Base-by-base conservation (phyloP, 306 rosid genomes). In the Cicer yamashitae region DNA sequence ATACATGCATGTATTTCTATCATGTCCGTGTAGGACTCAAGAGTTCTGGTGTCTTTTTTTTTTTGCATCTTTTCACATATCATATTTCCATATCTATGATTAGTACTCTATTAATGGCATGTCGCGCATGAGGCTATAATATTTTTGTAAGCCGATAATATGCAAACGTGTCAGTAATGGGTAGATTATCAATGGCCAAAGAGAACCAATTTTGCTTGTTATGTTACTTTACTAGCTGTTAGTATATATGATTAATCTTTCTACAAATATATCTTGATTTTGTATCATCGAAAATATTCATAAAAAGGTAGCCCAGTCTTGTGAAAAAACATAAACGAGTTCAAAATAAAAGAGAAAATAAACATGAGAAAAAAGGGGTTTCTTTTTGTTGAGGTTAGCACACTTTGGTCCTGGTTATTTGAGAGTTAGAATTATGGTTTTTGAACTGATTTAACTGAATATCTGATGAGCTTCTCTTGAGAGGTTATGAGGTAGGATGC, bases 361-460 rank as follows among this genome's bases (percentile, higher is more conserved):
- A 22, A 25, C 41, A 58, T 40, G 12, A 58, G 40, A 25, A 25
- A 58, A 10, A 58, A 58, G 41, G 6, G 39, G 40, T 22, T 25
- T 58, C 6, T 22, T 22, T 18, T 18, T 50, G 37, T 30, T 50
- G 8, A n/a, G 56, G 56, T 6, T 50, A n/a, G 9, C n/a, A 6
- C 56, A 13, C 46, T 43, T 43, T 30, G 37, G 37, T 30, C 37
- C 37, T 30, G 37, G 3, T 30, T 45, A 45, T 11, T 50, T 50
- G 54, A 6, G 54, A 17, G 25, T 54, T 54, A 18, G 11, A 54
- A 54, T 18, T 54, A 7, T 7, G 34, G 57, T 50, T 60, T 60
- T 30, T 25, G 39, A 60, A 74, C 30, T 46, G 20, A 38, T 62
- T 48, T 62, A 22, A 25, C 15, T 60, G 39, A 74, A 62, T 17